Evolutionary conservation across 1,284 basidiomycete genomes (phyloP).

Genomic region (Fistulinella cinereoalba): DNA sequence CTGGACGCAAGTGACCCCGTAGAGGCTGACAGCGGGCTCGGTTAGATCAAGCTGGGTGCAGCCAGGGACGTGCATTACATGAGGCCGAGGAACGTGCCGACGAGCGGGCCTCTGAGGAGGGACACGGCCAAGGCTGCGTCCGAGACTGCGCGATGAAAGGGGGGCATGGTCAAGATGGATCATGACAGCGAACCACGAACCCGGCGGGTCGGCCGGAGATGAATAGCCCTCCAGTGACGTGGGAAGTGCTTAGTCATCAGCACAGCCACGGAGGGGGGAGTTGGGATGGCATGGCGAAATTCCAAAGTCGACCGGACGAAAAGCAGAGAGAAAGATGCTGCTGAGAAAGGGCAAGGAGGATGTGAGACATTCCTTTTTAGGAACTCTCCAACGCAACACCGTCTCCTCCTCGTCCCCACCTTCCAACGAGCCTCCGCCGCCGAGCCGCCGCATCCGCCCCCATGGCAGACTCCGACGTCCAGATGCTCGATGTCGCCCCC

Average conservation of each 20-base stretch:
- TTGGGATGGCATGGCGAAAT: conserved; percentile 19
- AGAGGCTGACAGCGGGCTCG: conserved; percentile 12
- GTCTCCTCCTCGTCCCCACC: conserved; percentile 29
- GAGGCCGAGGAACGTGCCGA: conserved; percentile 29
- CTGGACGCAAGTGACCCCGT: conserved; percentile 30
- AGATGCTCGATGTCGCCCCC: conserved; percentile 21
- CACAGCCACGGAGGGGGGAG: neutral
- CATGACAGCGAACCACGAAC: neutral
- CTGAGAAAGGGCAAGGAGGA: conserved; percentile 23
- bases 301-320: conserved; percentile 23
- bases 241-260: conserved; percentile 28
- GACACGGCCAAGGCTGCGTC: conserved; percentile 4
- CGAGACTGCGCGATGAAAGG: neutral
- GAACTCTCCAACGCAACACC: conserved; percentile 33
- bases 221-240: too few species aligned
- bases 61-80: conserved; percentile 9
- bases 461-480: conserved; percentile 33
- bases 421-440: conserved; percentile 7
- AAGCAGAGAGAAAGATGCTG: conserved; percentile 25
- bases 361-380: conserved; percentile 38
- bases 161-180: too few species aligned
- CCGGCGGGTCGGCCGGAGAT: too few species aligned
- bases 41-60: conserved; percentile 6
- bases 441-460: neutral
- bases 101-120: conserved; percentile 25